These are phyloP conservation scores for Andrographis paniculata DNA, from an alignment of 305 asterid genomes.

Conservation along the genomic window DNA sequence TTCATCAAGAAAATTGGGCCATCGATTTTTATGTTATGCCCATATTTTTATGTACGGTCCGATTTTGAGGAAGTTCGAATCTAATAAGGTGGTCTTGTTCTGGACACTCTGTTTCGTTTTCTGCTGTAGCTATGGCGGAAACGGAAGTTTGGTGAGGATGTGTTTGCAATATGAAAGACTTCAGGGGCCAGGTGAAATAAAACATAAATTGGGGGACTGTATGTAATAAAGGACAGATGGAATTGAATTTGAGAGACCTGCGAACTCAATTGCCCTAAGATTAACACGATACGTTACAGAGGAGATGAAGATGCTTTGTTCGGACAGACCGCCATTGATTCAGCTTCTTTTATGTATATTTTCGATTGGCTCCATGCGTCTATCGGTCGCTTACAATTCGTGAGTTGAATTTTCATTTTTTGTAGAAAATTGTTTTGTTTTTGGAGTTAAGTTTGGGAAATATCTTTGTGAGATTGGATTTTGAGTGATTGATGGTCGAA, in stretches of 20 bases:
- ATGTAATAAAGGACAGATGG: conserved; percentile 13
- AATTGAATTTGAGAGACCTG: conserved; percentile 19
- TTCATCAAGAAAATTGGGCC: too few species aligned
- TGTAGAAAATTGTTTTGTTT: not conserved
- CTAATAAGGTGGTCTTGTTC: too few species aligned
- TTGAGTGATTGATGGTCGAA: conserved; percentile 6
- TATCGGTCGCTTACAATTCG: conserved; percentile 26
- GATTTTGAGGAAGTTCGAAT: too few species aligned
- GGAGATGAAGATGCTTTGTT: conserved; percentile 29
- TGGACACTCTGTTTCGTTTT: too few species aligned
- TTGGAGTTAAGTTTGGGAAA: conserved; percentile 8
- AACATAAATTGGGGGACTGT: conserved; percentile 3
- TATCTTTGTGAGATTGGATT: conserved; percentile 11
- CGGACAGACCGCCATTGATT: conserved; percentile 19
- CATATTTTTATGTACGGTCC: too few species aligned
- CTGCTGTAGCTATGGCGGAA: too few species aligned
- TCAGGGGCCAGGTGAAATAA: conserved; percentile 18
- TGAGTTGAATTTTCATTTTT: conserved; percentile 15
- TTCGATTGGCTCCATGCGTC: conserved; percentile 6
- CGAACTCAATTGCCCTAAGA: conserved; percentile 15
- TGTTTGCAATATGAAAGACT: not conserved
- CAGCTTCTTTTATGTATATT: conserved; percentile 18
- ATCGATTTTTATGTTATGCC: too few species aligned
- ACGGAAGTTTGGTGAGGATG: not conserved
- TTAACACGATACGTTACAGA: conserved; percentile 13